Conservation (phyloP, 768 basidiomycete genomes). For the Leccinellum luteum region DNA sequence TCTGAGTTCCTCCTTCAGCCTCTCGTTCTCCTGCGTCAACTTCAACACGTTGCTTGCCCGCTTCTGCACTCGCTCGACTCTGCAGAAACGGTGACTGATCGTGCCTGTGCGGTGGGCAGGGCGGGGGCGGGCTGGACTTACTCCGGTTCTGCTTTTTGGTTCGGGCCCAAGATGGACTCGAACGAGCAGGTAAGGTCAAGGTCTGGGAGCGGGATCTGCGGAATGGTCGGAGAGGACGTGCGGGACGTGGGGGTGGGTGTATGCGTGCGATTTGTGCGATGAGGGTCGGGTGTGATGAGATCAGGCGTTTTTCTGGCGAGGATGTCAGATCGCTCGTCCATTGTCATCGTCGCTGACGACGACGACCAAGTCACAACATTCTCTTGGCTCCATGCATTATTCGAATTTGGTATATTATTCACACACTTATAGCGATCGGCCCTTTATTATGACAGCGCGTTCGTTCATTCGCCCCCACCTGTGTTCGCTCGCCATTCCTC, state of each 20-base stretch:
- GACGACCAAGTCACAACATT: slow-evolving; percentile 8
- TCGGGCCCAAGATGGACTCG: slow-evolving; percentile 39
- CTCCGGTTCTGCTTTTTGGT: slow-evolving; percentile 33
- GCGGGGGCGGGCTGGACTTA: slow-evolving; percentile 40
- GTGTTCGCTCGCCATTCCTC: slow-evolving; percentile 9
- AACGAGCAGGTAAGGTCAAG: slow-evolving; percentile 45
- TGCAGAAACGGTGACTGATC: slow-evolving; percentile 32
- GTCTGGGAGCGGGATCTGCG: slow-evolving; percentile 52
- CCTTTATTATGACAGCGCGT: slow-evolving; percentile 29
- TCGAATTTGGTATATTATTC: slow-evolving; percentile 18
- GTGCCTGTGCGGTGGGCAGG: slow-evolving; percentile 23
- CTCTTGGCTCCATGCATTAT: background rate
- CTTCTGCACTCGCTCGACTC: slow-evolving; percentile 50
- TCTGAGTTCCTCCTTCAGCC: slow-evolving; percentile 69
- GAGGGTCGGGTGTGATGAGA: slow-evolving; percentile 1
- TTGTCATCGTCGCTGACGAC: slow-evolving; percentile 24
- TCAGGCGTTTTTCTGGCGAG: slow-evolving; percentile 22
- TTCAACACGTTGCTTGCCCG: slow-evolving; percentile 76
- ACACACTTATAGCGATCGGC: slow-evolving; percentile 28
- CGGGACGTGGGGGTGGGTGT: slow-evolving; percentile 14
- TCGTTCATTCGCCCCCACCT: slow-evolving; percentile 14
- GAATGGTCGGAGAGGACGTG: slow-evolving; percentile 37
- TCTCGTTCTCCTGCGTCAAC: slow-evolving; percentile 76
- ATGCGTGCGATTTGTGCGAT: slow-evolving; percentile 23
- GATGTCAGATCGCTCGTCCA: slow-evolving; percentile 24